phyloP scores from a whole-genome alignment of 805 yeast genomes.

The Yamadazyma philogaea region DNA sequence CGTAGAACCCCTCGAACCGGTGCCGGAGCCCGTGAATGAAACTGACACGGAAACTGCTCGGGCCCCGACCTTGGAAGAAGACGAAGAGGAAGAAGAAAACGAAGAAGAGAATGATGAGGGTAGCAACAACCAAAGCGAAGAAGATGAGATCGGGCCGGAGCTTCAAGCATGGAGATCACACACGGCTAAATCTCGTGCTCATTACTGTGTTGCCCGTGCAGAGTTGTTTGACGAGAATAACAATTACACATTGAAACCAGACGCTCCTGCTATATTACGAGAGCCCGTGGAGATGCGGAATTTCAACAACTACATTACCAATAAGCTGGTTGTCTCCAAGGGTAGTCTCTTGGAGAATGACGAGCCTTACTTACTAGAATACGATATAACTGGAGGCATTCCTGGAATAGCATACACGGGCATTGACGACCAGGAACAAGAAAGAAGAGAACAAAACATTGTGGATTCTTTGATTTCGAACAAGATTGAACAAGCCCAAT shows the following conservation, averaged over 20 bases:
- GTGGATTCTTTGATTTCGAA: slow-evolving; percentile 30
- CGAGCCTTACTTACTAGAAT: slow-evolving; percentile 71
- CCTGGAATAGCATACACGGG: slow-evolving; percentile 65
- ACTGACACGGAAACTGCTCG: slow-evolving; percentile 11
- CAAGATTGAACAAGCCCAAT: slow-evolving; percentile 21
- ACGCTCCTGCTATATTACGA: slow-evolving; percentile 68
- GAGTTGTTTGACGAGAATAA: slow-evolving; percentile 55
- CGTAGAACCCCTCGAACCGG: background rate
- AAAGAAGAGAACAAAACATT: slow-evolving; percentile 31
- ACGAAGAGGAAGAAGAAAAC: slow-evolving; percentile 35
- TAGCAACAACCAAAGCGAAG: slow-evolving; percentile 43
- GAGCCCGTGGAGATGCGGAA: slow-evolving; percentile 67
- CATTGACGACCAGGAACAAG: slow-evolving; percentile 41
- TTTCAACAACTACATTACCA: slow-evolving; percentile 44
- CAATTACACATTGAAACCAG: slow-evolving; percentile 51
- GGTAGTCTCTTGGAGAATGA: slow-evolving; percentile 51
- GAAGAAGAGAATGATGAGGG: slow-evolving; percentile 44
- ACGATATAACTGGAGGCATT: slow-evolving; percentile 76
- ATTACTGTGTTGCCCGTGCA: slow-evolving; percentile 66
- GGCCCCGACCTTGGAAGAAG: slow-evolving; percentile 25
- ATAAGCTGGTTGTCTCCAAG: slow-evolving; percentile 39
- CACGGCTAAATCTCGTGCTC: slow-evolving; percentile 76
- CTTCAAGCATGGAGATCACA: slow-evolving; percentile 79
- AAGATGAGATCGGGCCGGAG: slow-evolving; percentile 72
- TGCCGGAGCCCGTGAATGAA: background rate